Evolutionary conservation across 495 filamentous ascomycete species (phyloP).

Genomic region (Letharia lupina): DNA sequence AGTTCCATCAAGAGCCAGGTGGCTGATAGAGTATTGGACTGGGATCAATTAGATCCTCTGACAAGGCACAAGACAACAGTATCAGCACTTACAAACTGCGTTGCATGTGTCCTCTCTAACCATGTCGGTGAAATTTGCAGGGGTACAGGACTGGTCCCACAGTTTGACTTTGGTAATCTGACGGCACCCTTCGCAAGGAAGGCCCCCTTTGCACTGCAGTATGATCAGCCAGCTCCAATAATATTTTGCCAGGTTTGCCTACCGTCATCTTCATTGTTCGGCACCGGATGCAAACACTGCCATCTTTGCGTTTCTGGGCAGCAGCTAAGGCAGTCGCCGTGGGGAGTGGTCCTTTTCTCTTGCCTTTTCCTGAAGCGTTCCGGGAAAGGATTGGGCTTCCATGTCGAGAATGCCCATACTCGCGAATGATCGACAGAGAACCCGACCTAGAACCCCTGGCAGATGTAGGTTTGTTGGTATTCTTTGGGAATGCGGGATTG

Average conservation of each 20-base stretch:
- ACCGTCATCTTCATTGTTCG: constrained; percentile 14
- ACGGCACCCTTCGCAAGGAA: constrained; percentile 43
- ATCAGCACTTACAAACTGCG: constrained; percentile 37
- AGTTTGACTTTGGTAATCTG: constrained; percentile 30
- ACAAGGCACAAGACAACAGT: neutral
- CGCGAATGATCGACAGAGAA: constrained; percentile 7
- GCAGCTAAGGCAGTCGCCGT: constrained; percentile 3
- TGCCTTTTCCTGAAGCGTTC: neutral
- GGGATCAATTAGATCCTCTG: constrained; percentile 20
- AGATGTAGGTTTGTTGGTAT: constrained; percentile 1
- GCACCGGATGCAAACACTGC: constrained; percentile 16
- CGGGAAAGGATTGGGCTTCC: neutral
- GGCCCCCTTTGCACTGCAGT: constrained; percentile 38
- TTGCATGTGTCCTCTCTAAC: constrained; percentile 47
- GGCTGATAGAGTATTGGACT: constrained; percentile 45
- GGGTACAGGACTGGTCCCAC: constrained; percentile 42
- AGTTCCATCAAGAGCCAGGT: constrained; percentile 33
- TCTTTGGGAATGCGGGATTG: neutral
- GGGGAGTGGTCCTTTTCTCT: constrained; percentile 8
- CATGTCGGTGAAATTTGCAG: constrained; percentile 42
- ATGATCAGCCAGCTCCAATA: neutral
- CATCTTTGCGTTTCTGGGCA: constrained; percentile 6
- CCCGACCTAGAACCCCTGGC: constrained; percentile 3
- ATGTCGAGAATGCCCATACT: neutral
- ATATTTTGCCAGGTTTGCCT: no score